phyloP scores from a whole-genome alignment of 768 basidiomycete genomes.

The Naganishia onofrii region DNA sequence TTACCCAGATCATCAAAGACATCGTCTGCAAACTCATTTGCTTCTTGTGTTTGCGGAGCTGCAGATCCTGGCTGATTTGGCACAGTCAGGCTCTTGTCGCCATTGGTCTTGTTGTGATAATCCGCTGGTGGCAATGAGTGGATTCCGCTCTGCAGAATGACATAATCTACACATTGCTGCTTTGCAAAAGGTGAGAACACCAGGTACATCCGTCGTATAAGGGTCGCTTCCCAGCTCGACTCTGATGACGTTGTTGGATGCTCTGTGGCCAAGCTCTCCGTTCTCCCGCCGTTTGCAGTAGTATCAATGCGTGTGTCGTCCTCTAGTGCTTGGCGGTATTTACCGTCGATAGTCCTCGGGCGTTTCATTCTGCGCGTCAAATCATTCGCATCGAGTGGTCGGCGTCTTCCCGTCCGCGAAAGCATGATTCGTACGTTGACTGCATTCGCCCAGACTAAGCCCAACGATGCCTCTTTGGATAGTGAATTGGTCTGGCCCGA shows the following conservation, averaged over 20 bases:
- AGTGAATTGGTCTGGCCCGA: slow-evolving; percentile 63
- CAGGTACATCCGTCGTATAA: slow-evolving; percentile 70
- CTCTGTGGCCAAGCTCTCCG: background rate
- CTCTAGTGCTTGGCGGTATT: slow-evolving; percentile 29
- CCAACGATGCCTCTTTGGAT: slow-evolving; percentile 75
- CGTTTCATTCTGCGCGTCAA: slow-evolving; percentile 23
- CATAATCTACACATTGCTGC: slow-evolving; percentile 69
- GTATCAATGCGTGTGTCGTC: slow-evolving; percentile 51
- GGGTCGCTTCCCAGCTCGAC: slow-evolving; percentile 49
- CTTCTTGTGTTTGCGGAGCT: background rate
- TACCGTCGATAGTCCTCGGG: slow-evolving; percentile 8
- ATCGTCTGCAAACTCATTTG: slow-evolving; percentile 29
- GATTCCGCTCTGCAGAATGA: slow-evolving; percentile 67
- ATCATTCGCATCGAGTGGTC: slow-evolving; percentile 56
- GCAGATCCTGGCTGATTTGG: background rate
- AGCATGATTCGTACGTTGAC: slow-evolving; percentile 82
- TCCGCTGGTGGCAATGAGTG: slow-evolving; percentile 32
- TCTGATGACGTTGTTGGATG: slow-evolving; percentile 12
- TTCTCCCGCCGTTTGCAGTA: background rate
- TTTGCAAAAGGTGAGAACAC: slow-evolving; percentile 69
- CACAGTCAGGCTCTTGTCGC: background rate
- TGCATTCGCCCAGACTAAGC: slow-evolving; percentile 91
- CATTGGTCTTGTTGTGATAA: background rate
- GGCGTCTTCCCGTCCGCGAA: slow-evolving; percentile 68
- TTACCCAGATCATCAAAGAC: slow-evolving; percentile 40